Evolutionary conservation across 2,329 filamentous ascomycete species (phyloP).

Genomic region (Penicillium sp.): DNA sequence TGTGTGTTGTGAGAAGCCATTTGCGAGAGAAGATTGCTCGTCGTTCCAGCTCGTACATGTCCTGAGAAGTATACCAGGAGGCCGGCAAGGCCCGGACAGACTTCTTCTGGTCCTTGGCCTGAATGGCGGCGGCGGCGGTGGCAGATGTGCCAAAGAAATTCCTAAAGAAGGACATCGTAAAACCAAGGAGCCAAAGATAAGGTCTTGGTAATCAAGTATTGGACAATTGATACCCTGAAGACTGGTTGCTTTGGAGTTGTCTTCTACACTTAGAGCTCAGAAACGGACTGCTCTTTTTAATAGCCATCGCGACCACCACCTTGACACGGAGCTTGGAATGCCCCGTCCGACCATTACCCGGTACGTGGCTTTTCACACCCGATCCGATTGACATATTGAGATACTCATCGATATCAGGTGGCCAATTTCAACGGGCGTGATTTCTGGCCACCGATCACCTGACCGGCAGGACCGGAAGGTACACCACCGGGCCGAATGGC

Average conservation of each 20-base stretch:
- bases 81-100: conserved; percentile 43
- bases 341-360: conserved; percentile 8
- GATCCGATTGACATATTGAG: conserved; percentile 8
- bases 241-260: conserved; percentile 4
- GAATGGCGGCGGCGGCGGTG: conserved; percentile 6
- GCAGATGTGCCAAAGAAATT: conserved; percentile 28
- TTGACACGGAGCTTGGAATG: conserved; percentile 5
- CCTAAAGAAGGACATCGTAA: conserved; percentile 26
- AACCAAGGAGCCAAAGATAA: neutral
- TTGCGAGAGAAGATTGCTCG: conserved; percentile 26
- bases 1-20: conserved; percentile 20
- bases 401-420: conserved; percentile 14
- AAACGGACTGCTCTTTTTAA: conserved; percentile 18
- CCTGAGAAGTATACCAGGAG: conserved; percentile 54
- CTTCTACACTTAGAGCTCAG: conserved; percentile 9
- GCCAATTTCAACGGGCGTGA: conserved; percentile 15
- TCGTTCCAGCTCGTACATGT: conserved; percentile 47
- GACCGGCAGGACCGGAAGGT: conserved; percentile 15
- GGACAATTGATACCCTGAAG: neutral
- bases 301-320: conserved; percentile 11
- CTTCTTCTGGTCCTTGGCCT: conserved; percentile 23
- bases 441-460: conserved; percentile 22
- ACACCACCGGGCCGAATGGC: conserved; percentile 17
- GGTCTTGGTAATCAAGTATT: conserved; percentile 1
- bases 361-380: conserved; percentile 11